Evolutionary conservation across 345 rosid species (phyloP).

Genomic region (Gossypium longicalyx): DNA sequence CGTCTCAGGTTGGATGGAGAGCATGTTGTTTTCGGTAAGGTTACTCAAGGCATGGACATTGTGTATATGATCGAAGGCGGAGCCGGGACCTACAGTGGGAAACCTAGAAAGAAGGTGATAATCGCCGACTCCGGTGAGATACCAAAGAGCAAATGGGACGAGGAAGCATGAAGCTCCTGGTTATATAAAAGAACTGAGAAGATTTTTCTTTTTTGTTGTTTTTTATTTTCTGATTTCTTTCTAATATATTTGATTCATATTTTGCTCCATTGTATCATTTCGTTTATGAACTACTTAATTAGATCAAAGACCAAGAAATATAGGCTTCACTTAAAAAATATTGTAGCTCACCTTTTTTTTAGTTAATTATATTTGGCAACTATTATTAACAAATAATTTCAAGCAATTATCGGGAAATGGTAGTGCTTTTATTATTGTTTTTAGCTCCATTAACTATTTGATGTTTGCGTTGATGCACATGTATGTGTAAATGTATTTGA

Average conservation of each 20-base stretch:
- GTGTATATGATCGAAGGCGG: conserved; percentile 92
- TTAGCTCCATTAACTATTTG: too few species aligned
- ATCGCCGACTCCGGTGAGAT: conserved; percentile 86
- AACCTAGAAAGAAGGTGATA: conserved; percentile 83
- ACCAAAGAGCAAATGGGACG: conserved; percentile 84
- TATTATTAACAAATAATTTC: not conserved
- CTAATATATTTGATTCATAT: conserved; percentile 18
- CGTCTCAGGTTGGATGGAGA: conserved; percentile 84
- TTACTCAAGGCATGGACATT: conserved; percentile 87
- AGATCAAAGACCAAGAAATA: conserved; percentile 7
- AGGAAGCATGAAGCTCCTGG: conserved; percentile 43
- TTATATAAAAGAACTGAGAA: not conserved
- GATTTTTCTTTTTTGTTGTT: not conserved
- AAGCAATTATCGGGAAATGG: not conserved
- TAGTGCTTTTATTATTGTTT: not conserved
- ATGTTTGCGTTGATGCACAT: too few species aligned
- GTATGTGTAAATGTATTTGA: too few species aligned
- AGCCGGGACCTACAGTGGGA: conserved; percentile 92
- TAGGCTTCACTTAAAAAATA: conserved; percentile 21
- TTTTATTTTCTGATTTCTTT: conserved; percentile 15
- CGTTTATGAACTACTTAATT: not conserved
- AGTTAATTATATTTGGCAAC: not conserved
- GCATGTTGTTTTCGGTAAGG: conserved; percentile 92
- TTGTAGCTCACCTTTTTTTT: not conserved
- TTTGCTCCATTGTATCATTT: conserved; percentile 16